Evolutionary conservation across 805 yeast species (phyloP), one percentile per base, ranked within the genome.

Genomic region (Zygosaccharomyces kombuchaensis): DNA sequence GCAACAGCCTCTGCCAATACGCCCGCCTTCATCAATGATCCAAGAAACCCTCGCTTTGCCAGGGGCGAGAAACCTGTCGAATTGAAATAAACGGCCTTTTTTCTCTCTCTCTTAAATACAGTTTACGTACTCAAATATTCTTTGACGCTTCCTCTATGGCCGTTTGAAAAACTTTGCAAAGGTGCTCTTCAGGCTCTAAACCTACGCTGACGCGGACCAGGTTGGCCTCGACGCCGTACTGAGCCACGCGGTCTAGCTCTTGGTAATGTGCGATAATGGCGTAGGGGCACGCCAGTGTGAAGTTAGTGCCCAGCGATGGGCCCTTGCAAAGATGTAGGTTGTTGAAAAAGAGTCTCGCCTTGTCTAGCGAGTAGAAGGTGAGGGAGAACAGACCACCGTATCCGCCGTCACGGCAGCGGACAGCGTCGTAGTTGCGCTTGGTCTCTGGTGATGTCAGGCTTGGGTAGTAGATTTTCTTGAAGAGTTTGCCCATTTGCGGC

Each of bases 31-130:
- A 80, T 82, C 72, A 87, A 88, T 70, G 96, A 88, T 73, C 96
- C 96, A 75, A 86, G 96, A 78, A 88, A 88, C 77, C 96, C 96
- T 71, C 84, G 95, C 75, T 85, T 87, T 67, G 74, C 75, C 55
- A 71, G 71, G 58, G 80, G 80, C 63, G 81, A 73, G 60, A 75
- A 75, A 55, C 66, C 70, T 39, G 69, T 69, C 36, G 73, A 71
- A 51, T 51, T 66, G 53, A 63, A 63, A 44, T 57, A 54, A 36
- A 38, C 31, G 17, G 25, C 29, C 16, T n/a, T 34, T 23, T 44
- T 30, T 34, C 16, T 31, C 32, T 39, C 43, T 19, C 31, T 41
- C n/a, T 22, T 29, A 35, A 40, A 36, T 43, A 39, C 42, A 43
- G 44, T 29, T 29, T 29, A 49, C 46, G 44, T 49, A 46, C 44